Percentiles rank a stretch among this genome's conserved stretches.
Evolutionary conservation across 306 rosid species (phyloP).

Genomic region (Hylodesmum podocarpum): DNA sequence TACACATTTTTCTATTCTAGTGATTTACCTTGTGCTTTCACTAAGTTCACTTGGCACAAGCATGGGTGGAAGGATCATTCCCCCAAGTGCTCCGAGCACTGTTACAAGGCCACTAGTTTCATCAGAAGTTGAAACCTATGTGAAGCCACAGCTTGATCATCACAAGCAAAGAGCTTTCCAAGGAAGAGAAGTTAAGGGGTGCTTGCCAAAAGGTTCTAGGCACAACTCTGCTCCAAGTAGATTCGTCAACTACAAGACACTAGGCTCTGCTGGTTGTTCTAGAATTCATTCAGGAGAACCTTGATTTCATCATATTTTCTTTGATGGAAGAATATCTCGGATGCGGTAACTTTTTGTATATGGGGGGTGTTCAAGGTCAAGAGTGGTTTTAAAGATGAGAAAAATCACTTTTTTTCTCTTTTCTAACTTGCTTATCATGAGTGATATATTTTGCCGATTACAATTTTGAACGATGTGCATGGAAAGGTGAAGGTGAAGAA

Average conservation of each 20-base stretch:
- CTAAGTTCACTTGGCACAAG: constrained; percentile 29
- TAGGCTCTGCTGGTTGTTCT: constrained; percentile 49
- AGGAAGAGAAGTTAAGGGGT: constrained; percentile 56
- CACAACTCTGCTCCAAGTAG: constrained; percentile 81
- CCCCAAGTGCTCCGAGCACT: constrained; percentile 84
- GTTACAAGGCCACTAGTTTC: constrained; percentile 63
- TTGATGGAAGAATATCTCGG: neutral
- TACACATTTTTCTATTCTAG: constrained; percentile 22
- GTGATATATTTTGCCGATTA: constrained; percentile 11
- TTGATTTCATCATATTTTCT: constrained; percentile 19
- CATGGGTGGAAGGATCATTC: constrained; percentile 61
- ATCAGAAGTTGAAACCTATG: constrained; percentile 42
- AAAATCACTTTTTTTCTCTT: neutral
- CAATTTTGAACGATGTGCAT: constrained; percentile 36
- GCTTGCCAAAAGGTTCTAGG: constrained; percentile 72
- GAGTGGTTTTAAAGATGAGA: neutral
- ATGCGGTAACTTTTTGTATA: constrained; percentile 44
- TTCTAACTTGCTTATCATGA: neutral
- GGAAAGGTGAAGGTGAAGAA: neutral
- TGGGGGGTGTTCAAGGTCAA: constrained; percentile 37
- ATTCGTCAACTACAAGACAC: constrained; percentile 55
- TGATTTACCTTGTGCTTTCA: constrained; percentile 42
- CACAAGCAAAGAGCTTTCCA: constrained; percentile 43
- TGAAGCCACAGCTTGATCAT: constrained; percentile 48
- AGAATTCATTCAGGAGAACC: constrained; percentile 43